Evolutionary conservation across 1,284 basidiomycete genomes (phyloP), one percentile per base, ranked within the genome.

Genomic region (Sporisorium reilianum): DNA sequence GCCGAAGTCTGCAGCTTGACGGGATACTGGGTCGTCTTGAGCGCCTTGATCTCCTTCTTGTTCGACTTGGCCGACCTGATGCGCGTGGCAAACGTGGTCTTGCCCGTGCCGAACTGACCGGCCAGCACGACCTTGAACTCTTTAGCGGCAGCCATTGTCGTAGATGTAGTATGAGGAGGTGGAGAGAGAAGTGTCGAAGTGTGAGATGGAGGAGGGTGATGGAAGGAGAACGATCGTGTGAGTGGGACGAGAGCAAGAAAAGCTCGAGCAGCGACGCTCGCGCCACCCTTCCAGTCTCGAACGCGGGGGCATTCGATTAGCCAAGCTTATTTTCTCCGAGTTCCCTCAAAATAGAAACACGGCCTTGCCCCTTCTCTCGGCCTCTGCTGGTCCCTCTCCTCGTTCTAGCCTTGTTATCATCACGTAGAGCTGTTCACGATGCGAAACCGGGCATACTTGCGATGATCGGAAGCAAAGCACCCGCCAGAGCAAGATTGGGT

Each of bases 71-170:
- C 72, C 59, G 66, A 63, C 56, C 57, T 69, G 59, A 75, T 49
- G 28, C 72, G 72, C 22, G 72, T 75, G 60, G 72, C 72, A 53
- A 75, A 75, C 20, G 66, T 42, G 10, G 72, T 75, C 72, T 70
- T 75, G 49, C 72, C 72, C 3, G 56, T 55, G 32, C 72, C 72
- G 40, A 75, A 75, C 40, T 66, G 66, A 42, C 72, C 72, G 48
- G 66, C 72, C 28, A 75, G 59, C 38, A 75, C 72, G 26, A 75
- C 57, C 60, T 75, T 75, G 72, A 66, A 75, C 28, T 75, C 72
- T 30, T 75, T 75, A 11, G 51, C 58, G 20, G 60, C 28, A 38
- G 72, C 59, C 50, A 65, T 64, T 5, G 14, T 67, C n/a, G n/a
- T n/a, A n/a, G 32, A 62, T 56, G 5, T 9, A 53, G 45, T 41